Evolutionary conservation across 1,284 basidiomycete genomes (phyloP).

Genomic region (Marasmius sp.): DNA sequence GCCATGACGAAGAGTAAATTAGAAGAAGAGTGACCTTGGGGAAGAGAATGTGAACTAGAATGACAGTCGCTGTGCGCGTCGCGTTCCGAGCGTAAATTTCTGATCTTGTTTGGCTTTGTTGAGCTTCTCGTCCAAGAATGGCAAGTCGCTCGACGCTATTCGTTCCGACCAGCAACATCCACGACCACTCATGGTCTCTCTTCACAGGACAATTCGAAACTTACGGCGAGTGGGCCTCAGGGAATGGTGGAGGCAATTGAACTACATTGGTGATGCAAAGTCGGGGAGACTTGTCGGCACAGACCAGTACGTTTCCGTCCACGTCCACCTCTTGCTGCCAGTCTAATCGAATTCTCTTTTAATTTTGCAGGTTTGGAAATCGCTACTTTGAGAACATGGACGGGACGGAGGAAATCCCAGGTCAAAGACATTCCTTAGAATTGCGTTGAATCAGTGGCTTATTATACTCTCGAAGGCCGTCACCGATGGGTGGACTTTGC

Average conservation of each 20-base stretch:
- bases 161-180: conserved; percentile 1
- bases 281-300: conserved; percentile 75
- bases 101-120: background rate
- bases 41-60: background rate
- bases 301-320: conserved; percentile 67
- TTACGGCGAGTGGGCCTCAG: conserved; percentile 73
- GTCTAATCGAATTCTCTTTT: conserved; percentile 2
- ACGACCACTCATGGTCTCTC: conserved; percentile 58
- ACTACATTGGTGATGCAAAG: conserved; percentile 93
- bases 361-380: conserved; percentile 74
- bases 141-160: background rate
- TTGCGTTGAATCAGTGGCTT: background rate
- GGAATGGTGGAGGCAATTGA: conserved; percentile 84
- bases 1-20: conserved; percentile 11
- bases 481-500: conserved; percentile 93
- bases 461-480: conserved; percentile 55
- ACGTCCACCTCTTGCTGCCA: conserved; percentile 2
- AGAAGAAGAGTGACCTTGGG: background rate
- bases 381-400: conserved; percentile 90
- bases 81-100: background rate
- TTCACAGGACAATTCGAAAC: conserved; percentile 74
- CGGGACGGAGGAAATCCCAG: conserved; percentile 82
- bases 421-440: conserved; percentile 39
- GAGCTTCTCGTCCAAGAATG: conserved; percentile 3
- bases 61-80: background rate